phyloP scores from a whole-genome alignment of 108 stramenopile genomes.

The Cyclotella distinguenda region DNA sequence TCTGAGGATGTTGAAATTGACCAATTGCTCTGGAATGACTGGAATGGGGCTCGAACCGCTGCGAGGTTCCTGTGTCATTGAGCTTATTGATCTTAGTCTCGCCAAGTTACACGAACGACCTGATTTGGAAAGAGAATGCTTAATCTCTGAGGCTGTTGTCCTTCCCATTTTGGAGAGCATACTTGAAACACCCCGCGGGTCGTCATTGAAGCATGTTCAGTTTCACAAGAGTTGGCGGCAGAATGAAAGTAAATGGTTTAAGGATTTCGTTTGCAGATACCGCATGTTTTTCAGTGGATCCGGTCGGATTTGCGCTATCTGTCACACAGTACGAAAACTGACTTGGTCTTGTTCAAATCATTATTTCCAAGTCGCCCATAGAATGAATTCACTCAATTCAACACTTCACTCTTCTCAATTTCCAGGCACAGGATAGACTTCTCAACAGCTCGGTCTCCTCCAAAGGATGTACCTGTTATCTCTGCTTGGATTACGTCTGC shows the following conservation, averaged over 20 bases:
- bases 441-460: too few relatives aligned
- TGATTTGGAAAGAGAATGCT: background rate
- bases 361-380: too few relatives aligned
- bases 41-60: slow-evolving; percentile 22
- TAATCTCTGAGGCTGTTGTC: background rate
- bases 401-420: too few relatives aligned
- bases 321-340: too few relatives aligned
- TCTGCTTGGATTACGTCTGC: background rate
- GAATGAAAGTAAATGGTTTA: background rate
- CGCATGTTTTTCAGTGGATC: background rate
- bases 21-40: slow-evolving; percentile 7
- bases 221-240: slow-evolving; percentile 14
- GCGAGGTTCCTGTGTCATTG: slow-evolving; percentile 5
- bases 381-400: background rate
- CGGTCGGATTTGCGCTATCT: too few relatives aligned
- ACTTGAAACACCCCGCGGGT: background rate
- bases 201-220: slow-evolving; percentile 6
- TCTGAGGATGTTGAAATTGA: slow-evolving; percentile 8
- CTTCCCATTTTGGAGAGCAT: slow-evolving; percentile 18
- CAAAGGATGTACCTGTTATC: background rate
- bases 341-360: too few relatives aligned
- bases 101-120: slow-evolving; percentile 1
- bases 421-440: too few relatives aligned
- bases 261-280: background rate
- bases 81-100: slow-evolving; percentile 20